These are phyloP conservation scores for Truncatella angustata DNA, from an alignment of 2,329 filamentous ascomycete species.

Conservation along the genomic window DNA sequence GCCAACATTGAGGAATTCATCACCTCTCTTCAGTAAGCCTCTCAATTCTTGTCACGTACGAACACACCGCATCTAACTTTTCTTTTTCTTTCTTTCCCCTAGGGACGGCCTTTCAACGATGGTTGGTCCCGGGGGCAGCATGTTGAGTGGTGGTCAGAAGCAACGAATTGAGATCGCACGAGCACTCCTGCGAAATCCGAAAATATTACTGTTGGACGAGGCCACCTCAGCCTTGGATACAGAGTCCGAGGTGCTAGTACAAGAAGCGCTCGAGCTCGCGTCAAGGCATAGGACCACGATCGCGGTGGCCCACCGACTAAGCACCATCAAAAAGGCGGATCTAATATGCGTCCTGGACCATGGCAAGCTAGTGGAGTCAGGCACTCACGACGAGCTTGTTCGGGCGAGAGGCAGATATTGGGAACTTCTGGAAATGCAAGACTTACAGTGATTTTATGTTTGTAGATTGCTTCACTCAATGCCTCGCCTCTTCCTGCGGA, in stretches of 20 bases:
- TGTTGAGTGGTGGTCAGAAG: not conserved
- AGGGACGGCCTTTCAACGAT: not conserved
- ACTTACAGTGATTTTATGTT: no score
- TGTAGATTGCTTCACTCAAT: no score
- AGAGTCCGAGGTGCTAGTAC: not conserved
- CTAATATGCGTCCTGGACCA: not conserved
- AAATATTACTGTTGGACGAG: conserved; percentile 3
- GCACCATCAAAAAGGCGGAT: not conserved
- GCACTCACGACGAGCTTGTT: not conserved
- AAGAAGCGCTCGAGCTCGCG: conserved; percentile 34
- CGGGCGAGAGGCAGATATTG: no score
- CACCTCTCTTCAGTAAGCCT: conserved; percentile 14
- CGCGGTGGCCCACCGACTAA: conserved; percentile 22
- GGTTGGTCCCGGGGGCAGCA: not conserved
- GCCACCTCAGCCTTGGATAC: conserved; percentile 2
- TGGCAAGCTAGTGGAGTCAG: not conserved
- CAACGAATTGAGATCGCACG: not conserved
- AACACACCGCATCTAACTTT: no score
- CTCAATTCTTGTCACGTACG: no score
- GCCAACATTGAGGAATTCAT: conserved; percentile 70
- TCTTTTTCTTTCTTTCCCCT: not conserved
- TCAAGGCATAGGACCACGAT: conserved; percentile 61
- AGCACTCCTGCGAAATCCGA: not conserved
- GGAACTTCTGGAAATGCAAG: no score
- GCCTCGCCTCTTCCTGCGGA: no score